Evolutionary conservation across 768 basidiomycete species (phyloP), one percentile per base, ranked within the genome.

Genomic region (Pisolithus tinctorius): DNA sequence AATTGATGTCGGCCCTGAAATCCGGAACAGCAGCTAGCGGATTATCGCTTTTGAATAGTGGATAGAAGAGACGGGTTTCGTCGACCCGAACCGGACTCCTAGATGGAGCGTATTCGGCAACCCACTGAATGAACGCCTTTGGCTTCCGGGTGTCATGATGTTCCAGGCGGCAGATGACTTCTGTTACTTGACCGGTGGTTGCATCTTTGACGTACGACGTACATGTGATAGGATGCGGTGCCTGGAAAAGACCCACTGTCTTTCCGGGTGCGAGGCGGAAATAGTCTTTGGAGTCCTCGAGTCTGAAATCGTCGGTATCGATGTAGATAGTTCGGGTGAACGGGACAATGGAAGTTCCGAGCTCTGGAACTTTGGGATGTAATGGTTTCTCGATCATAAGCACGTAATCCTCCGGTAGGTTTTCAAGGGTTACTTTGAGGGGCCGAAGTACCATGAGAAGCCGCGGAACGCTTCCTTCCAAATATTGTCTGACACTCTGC

Each of bases 261-360:
- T 97, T 97, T 43, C 94, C 94, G 6, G 96, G 96, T 14, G 95
- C 92, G 43, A 99, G 84, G 39, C 96, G 86, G 83, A 94, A 98
- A 71, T 96, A 99, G 64, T 98, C 94, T 55, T 84, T 84, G 23
- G 91, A 89, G 63, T 95, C 93, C 58, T 89, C 81, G 34, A 87
- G 70, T 48, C 96, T 79, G 78, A 99, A 99, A 69, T 99, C 96
- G 53, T 91, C 88, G 27, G 76, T 75, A 55, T 99, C 95, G 62
- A 98, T 97, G 70, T 88, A 97, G 51, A 99, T 74, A 7, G 82
- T 86, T 20, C 85, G 82, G 10, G 93, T 90, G 70, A 97, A 89
- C 5, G 92, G 92, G 47, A 93, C 80, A 31, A 72, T 79, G 42
- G 86, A 84, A 13, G 79, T 80, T 6, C 96, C 96, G 48, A 95